Evolutionary conservation across 1,139 yeast genomes (phyloP).

Genomic region (Spathaspora sp.): DNA sequence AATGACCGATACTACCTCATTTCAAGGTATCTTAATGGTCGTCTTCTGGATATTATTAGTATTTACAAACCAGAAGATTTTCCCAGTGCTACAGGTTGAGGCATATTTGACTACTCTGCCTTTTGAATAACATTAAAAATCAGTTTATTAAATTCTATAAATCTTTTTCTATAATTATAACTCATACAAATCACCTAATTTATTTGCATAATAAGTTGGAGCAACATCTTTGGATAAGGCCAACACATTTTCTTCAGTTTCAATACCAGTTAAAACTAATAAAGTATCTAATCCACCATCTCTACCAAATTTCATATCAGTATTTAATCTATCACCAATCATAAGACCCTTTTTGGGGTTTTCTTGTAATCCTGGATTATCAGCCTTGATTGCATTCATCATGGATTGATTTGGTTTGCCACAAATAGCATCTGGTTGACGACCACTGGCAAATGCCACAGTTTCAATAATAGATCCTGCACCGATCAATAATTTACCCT

Average conservation of each 20-base stretch:
- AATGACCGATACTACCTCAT: not conserved
- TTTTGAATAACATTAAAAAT: too few relatives aligned
- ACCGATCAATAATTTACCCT: constrained; percentile 84
- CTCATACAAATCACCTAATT: constrained; percentile 75
- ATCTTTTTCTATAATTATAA: constrained; percentile 7
- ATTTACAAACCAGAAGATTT: too few relatives aligned
- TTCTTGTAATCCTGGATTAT: constrained; percentile 45
- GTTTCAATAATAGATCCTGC: constrained; percentile 91
- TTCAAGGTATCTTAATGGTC: not conserved
- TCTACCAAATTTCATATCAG: constrained; percentile 90
- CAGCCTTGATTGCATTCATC: constrained; percentile 86
- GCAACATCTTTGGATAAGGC: constrained; percentile 39
- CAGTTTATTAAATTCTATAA: not conserved
- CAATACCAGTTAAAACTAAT: constrained; percentile 88
- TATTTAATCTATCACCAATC: constrained; percentile 94
- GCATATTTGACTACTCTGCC: too few relatives aligned
- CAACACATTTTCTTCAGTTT: constrained; percentile 61
- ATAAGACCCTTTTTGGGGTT: constrained; percentile 71
- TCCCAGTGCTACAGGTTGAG: not conserved
- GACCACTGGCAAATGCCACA: constrained; percentile 72
- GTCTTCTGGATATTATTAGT: too few relatives aligned
- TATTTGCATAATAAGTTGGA: constrained; percentile 72
- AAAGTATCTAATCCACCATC: constrained; percentile 83
- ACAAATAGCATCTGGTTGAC: constrained; percentile 65
- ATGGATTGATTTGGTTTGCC: constrained; percentile 91